These are phyloP conservation scores for Sanghuangporus baumii DNA, from an alignment of 1,284 basidiomycete genomes.

Conservation along the genomic window DNA sequence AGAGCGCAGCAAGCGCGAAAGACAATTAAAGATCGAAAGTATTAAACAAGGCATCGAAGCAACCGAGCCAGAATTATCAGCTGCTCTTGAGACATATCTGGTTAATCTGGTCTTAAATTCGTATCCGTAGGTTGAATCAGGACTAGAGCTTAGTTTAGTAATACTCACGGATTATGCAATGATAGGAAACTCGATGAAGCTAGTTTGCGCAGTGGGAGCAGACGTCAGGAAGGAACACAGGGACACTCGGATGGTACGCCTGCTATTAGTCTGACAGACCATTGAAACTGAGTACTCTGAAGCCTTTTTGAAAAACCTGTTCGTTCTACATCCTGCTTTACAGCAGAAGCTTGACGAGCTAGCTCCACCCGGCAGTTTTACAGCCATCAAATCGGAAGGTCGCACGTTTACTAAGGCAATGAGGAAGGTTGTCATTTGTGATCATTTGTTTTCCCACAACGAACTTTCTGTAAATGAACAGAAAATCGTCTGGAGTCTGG, in stretches of 20 bases:
- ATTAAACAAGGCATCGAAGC: background rate
- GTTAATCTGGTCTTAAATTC: slow-evolving; percentile 7
- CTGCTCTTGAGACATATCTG: slow-evolving; percentile 13
- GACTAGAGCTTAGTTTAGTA: background rate
- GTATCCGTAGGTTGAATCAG: slow-evolving; percentile 18
- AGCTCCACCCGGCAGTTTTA: background rate
- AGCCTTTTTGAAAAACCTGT: slow-evolving; percentile 2
- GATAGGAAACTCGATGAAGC: slow-evolving; percentile 3
- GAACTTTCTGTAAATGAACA: background rate
- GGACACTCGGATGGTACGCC: background rate
- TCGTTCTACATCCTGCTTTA: background rate
- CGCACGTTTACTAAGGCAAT: slow-evolving; percentile 1
- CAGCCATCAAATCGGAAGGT: background rate
- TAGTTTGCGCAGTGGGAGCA: background rate
- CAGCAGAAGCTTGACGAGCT: background rate
- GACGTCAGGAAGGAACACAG: background rate
- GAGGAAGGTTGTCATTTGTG: slow-evolving; percentile 4
- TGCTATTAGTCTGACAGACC: background rate
- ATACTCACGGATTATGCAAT: too few relatives aligned
- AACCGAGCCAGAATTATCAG: background rate
- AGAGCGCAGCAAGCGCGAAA: background rate
- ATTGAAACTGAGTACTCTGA: background rate
- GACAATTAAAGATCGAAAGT: background rate
- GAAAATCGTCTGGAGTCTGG: background rate
- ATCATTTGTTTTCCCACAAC: background rate